A percentile compares a stretch with the other conserved stretches of the same genome.
Conservation (phyloP, 306 rosid species). For the Fagus crenata region DNA sequence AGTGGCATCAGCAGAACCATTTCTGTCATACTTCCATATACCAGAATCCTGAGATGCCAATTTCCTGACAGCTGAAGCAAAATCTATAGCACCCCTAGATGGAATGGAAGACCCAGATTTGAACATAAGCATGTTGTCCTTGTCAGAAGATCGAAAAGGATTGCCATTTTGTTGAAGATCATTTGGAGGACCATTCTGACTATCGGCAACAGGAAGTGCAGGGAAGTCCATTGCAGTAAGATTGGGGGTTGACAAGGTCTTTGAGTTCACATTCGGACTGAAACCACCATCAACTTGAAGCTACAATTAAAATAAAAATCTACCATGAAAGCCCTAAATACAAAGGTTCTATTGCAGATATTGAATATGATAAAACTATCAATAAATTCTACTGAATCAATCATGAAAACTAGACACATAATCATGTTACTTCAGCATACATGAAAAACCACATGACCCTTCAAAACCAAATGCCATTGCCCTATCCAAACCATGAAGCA, state of each 20-base stretch:
- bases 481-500: constrained; percentile 17
- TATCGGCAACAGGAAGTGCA: constrained; percentile 60
- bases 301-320: constrained; percentile 50
- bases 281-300: constrained; percentile 86
- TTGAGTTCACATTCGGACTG: constrained; percentile 66
- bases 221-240: constrained; percentile 85
- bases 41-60: constrained; percentile 91
- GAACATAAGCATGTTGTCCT: constrained; percentile 69
- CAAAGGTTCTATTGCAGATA: not conserved
- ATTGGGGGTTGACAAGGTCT: constrained; percentile 73
- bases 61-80: constrained; percentile 93
- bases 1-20: constrained; percentile 65
- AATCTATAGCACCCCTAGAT: constrained; percentile 73
- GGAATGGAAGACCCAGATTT: constrained; percentile 69
- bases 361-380: constrained; percentile 18
- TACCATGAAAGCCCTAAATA: constrained; percentile 10
- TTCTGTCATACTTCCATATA: constrained; percentile 80
- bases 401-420: not conserved
- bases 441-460: not conserved
- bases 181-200: constrained; percentile 53
- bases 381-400: constrained; percentile 16
- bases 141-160: constrained; percentile 63
- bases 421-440: constrained; percentile 13
- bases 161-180: constrained; percentile 63
- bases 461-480: constrained; percentile 7